Base-by-base conservation (phyloP, 2,329 filamentous ascomycete genomes). In the Aureobasidium sp. region DNA sequence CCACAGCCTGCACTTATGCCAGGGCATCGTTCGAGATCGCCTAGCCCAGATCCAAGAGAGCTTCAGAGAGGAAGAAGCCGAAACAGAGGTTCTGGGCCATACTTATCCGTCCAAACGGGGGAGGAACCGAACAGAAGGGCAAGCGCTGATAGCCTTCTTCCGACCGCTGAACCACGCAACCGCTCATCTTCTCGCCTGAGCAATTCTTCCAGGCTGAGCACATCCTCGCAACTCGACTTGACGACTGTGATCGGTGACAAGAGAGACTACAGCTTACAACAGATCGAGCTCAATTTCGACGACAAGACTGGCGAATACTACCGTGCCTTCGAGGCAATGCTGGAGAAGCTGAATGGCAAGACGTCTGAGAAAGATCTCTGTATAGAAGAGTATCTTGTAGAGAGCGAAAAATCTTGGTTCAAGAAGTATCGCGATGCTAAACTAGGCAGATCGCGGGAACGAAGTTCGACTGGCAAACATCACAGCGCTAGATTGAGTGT, bases 371-470 rank as follows among this genome's bases (percentile, higher is more conserved):
- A 74, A 2, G 75, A 81, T 34, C 74, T 87, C 6, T 88, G 85
- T 68, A 86, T 88, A 61, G 85, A 88, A 67, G 79, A 85, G 47
- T 88, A 83, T 69, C 74, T 88, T 14, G 79, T 82, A 63, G 83
- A 83, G 68, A 85, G 82, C 29, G 85, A 88, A 71, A 87, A 86
- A 75, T 79, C 84, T 64, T 88, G 85, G 85, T 88, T 85, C 68
- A 76, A 78, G 82, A 58, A 77, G 83, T 64, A 83, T 81, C 50
- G 82, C 82, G 69, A 79, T 86, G 62, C 82, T 81, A 44, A 78
- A 78, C 41, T 75, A 69, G 36, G 72, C 67, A 7, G 68, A 69
- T 57, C 67, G 63, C 14, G 69, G 64, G 5, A 69, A 61, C 61
- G 64, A 62, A 45, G 67, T 66, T 53, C 74, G 45, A 47, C 74